Conservation (phyloP, 306 rosid species). For the Malus sieversii region DNA sequence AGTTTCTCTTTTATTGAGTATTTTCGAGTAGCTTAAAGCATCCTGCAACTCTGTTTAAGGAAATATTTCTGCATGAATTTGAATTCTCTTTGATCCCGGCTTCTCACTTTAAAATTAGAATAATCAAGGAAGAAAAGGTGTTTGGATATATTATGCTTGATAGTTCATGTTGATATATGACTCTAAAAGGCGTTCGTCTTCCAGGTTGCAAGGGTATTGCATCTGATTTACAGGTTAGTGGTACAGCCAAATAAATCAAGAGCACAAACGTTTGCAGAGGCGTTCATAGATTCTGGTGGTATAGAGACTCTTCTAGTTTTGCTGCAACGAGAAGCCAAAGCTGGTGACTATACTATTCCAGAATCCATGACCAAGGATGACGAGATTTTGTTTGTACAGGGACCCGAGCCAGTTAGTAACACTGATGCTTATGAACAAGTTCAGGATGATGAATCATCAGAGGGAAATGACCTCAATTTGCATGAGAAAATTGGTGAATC, state of each 20-base stretch:
- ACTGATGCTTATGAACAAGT: slow-evolving; percentile 28
- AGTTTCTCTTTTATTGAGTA: not conserved
- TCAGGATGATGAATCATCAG: slow-evolving; percentile 32
- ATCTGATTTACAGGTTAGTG: slow-evolving; percentile 83
- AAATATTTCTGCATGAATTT: not conserved
- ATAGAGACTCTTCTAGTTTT: slow-evolving; percentile 91
- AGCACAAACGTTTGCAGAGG: slow-evolving; percentile 83
- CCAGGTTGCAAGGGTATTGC: slow-evolving; percentile 91
- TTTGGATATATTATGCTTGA: not conserved
- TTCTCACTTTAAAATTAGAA: not conserved
- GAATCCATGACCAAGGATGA: slow-evolving; percentile 32
- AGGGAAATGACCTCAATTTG: slow-evolving; percentile 36
- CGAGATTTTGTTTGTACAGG: slow-evolving; percentile 23
- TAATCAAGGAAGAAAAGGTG: not conserved
- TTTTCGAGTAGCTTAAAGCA: not conserved
- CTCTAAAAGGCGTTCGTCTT: slow-evolving; percentile 7
- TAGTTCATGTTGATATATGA: not conserved
- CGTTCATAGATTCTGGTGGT: slow-evolving; percentile 81
- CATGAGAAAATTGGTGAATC: slow-evolving; percentile 42
- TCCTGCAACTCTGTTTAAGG: not conserved
- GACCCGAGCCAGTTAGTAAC: slow-evolving; percentile 30
- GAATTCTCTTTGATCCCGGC: not conserved
- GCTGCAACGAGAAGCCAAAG: slow-evolving; percentile 81
- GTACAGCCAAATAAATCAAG: slow-evolving; percentile 81
- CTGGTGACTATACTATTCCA: slow-evolving; percentile 53